Evolutionary conservation across 148 eudicot species (phyloP).

Genomic region (Cornus controversa): DNA sequence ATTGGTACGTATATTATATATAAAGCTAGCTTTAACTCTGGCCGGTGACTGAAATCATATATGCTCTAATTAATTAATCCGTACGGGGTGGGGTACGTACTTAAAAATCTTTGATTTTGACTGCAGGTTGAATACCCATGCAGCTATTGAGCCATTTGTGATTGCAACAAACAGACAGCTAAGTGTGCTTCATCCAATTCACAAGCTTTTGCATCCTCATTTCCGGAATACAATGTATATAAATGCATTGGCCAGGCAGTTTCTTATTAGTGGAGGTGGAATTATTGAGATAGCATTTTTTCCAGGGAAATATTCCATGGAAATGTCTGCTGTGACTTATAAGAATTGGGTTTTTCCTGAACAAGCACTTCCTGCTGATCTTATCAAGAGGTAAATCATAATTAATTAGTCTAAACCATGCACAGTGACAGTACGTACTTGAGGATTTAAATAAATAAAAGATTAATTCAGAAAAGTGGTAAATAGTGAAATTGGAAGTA

Average conservation of each 20-base stretch:
- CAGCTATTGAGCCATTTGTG: slow-evolving; percentile 22
- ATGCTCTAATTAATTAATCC: neutral
- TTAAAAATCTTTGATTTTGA: neutral
- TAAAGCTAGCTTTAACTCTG: too few species aligned
- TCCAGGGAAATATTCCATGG: slow-evolving; percentile 41
- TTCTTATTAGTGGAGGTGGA: slow-evolving; percentile 43
- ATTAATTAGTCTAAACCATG: neutral
- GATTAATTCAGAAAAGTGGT: too few species aligned
- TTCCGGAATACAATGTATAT: slow-evolving; percentile 46
- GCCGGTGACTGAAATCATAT: neutral
- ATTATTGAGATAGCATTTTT: slow-evolving; percentile 35
- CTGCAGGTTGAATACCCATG: slow-evolving; percentile 20
- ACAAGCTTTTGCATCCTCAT: slow-evolving; percentile 45
- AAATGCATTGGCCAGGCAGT: slow-evolving; percentile 40
- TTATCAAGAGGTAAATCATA: slow-evolving; percentile 18
- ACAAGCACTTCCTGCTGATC: slow-evolving; percentile 33
- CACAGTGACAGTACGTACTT: too few species aligned
- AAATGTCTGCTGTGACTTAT: slow-evolving; percentile 29
- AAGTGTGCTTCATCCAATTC: slow-evolving; percentile 47
- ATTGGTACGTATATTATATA: slow-evolving; percentile 33
- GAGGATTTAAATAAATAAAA: too few species aligned
- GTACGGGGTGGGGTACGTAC: too few species aligned
- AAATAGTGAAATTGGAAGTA: too few species aligned
- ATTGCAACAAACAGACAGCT: slow-evolving; percentile 46
- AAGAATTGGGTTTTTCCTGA: slow-evolving; percentile 33